Evolutionary conservation across 1,139 yeast genomes (phyloP).

Genomic region (Geotrichum cucujoidarum): DNA sequence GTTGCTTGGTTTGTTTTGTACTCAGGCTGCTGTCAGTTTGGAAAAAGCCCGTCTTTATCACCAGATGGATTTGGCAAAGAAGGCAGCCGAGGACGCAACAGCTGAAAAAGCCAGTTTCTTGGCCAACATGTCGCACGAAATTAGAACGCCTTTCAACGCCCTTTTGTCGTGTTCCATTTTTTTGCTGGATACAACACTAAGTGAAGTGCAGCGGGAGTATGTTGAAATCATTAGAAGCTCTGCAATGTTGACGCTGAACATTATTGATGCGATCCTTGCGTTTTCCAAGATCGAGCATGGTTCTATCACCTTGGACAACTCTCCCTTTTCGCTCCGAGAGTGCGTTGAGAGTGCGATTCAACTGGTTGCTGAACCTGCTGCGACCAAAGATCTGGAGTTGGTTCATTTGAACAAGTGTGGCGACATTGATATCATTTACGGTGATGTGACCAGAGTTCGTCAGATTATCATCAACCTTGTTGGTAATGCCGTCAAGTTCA

Average conservation of each 20-base stretch:
- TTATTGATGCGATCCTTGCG: constrained; percentile 54
- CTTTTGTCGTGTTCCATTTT: constrained; percentile 52
- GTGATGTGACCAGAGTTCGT: constrained; percentile 50
- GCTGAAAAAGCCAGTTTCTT: constrained; percentile 55
- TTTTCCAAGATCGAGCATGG: constrained; percentile 57
- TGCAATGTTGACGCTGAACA: constrained; percentile 50
- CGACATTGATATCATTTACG: constrained; percentile 43
- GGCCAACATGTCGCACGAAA: constrained; percentile 55
- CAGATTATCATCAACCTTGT: constrained; percentile 53
- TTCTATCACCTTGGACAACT: constrained; percentile 44
- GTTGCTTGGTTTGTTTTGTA: constrained; percentile 45
- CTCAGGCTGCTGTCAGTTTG: constrained; percentile 53
- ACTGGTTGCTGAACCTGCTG: constrained; percentile 50
- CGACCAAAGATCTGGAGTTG: constrained; percentile 45
- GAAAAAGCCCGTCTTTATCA: constrained; percentile 47
- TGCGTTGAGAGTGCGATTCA: constrained; percentile 52
- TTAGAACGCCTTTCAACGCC: constrained; percentile 56
- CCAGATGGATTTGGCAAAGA: constrained; percentile 51
- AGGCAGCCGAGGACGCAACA: constrained; percentile 56
- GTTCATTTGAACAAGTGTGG: constrained; percentile 47
- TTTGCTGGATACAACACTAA: constrained; percentile 47
- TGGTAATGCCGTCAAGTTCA: constrained; percentile 57
- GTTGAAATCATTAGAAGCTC: constrained; percentile 52
- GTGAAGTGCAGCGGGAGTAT: constrained; percentile 48
- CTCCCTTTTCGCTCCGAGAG: constrained; percentile 49